phyloP scores from a whole-genome alignment of 2,329 filamentous ascomycete genomes.

The Neoscytalidium dimidiatum region DNA sequence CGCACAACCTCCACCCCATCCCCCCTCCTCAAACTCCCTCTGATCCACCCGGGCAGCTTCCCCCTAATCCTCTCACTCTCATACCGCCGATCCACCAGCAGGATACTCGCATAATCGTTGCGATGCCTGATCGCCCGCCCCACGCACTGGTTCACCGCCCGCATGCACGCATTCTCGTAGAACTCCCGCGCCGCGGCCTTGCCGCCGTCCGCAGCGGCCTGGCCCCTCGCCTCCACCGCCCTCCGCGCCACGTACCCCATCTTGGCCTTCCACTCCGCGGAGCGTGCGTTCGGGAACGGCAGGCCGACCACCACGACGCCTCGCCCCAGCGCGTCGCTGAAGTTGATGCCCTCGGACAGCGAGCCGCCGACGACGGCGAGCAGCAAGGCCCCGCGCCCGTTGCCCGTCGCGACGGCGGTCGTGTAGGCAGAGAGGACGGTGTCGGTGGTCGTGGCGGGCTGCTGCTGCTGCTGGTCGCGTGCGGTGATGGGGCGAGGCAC shows the following conservation, averaged over 20 bases:
- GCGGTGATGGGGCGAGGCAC: not conserved
- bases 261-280: conserved; percentile 90
- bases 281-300: conserved; percentile 87
- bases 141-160: conserved; percentile 95
- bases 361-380: conserved; percentile 92
- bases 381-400: conserved; percentile 70
- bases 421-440: conserved; percentile 74
- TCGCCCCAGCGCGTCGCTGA: conserved; percentile 85
- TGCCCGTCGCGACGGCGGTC: conserved; percentile 57
- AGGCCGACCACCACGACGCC: conserved; percentile 90
- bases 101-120: conserved; percentile 85
- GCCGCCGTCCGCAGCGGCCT: conserved; percentile 39
- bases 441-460: conserved; percentile 51
- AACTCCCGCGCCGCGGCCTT: conserved; percentile 67
- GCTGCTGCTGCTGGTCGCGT: conserved; percentile 20
- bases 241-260: conserved; percentile 79
- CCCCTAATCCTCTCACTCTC: conserved; percentile 68
- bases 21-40: conserved; percentile 58
- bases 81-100: conserved; percentile 82
- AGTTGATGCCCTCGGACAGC: conserved; percentile 97
- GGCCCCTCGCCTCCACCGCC: conserved; percentile 31
- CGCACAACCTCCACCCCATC: conserved; percentile 49
- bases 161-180: conserved; percentile 95
- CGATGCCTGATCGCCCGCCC: conserved; percentile 87
- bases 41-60: conserved; percentile 91